Percentiles rank a stretch among this genome's conserved stretches.
Conservation (phyloP, 768 basidiomycete species). For the Gloeophyllum trabeum region DNA sequence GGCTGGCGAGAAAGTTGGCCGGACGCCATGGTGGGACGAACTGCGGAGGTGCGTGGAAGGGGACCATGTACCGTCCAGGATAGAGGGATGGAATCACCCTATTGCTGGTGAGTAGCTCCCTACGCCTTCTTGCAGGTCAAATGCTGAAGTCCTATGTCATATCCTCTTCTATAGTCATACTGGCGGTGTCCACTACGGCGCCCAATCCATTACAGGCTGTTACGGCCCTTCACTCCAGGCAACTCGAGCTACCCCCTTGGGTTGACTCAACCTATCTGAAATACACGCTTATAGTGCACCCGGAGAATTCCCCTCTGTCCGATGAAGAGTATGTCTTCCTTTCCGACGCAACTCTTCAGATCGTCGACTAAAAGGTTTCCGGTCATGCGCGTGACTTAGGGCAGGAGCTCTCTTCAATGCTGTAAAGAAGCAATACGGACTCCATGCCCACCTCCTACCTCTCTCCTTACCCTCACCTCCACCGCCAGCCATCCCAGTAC, state of each 20-base stretch:
- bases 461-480: constrained; percentile 50
- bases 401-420: constrained; percentile 75
- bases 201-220: constrained; percentile 76
- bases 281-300: constrained; percentile 73
- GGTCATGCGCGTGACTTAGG: constrained; percentile 35
- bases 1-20: constrained; percentile 23
- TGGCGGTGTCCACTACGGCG: constrained; percentile 74
- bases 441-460: constrained; percentile 63
- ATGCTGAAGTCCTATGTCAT: too few species aligned
- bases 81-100: constrained; percentile 84
- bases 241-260: constrained; percentile 66
- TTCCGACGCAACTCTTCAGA: too few species aligned
- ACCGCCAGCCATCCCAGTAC: constrained; percentile 58
- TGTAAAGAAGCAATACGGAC: constrained; percentile 77
- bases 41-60: constrained; percentile 67
- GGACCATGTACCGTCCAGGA: constrained; percentile 57
- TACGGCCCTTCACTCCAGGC: constrained; percentile 58
- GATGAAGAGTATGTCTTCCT: constrained; percentile 66
- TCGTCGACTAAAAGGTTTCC: constrained; percentile 3
- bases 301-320: constrained; percentile 53
- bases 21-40: constrained; percentile 87
- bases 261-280: constrained; percentile 62
- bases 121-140: not conserved
- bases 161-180: constrained; percentile 41
- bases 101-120: constrained; percentile 45